A percentile compares a stretch with the other conserved stretches of the same genome.
phyloP scores from a whole-genome alignment of 2,329 filamentous ascomycete species.

The Talaromyces sp. region DNA sequence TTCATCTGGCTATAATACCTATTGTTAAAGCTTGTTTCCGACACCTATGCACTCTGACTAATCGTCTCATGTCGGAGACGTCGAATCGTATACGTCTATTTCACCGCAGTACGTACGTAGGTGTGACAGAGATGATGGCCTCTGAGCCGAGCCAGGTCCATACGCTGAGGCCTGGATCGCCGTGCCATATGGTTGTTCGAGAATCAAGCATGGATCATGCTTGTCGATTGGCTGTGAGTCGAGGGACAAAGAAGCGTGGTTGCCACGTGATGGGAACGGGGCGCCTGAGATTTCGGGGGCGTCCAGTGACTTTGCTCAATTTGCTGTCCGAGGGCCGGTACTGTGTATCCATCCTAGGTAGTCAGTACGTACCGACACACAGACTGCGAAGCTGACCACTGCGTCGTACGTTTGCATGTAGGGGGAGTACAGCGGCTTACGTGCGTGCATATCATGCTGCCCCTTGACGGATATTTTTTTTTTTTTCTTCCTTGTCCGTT shows the following conservation, averaged over 20 bases:
- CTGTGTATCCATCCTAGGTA: no score
- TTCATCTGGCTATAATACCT: neutral
- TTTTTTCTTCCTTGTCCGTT: neutral
- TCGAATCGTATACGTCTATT: neutral
- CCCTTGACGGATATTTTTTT: neutral
- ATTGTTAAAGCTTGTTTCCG: neutral
- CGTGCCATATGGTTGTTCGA: neutral
- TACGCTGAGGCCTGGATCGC: neutral
- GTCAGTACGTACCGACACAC: neutral
- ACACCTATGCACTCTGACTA: neutral
- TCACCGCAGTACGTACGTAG: neutral
- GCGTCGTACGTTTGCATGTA: neutral
- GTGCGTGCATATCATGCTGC: no score
- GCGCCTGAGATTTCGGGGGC: neutral
- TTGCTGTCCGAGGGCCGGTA: neutral
- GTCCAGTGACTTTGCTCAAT: neutral
- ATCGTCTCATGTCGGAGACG: neutral
- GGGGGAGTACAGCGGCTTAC: neutral
- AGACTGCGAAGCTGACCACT: neutral
- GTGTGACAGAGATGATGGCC: neutral
- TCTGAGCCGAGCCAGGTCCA: neutral
- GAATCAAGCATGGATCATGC: neutral
- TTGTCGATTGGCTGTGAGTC: neutral
- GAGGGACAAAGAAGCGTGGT: neutral
- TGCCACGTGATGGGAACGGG: neutral